Conservation (phyloP, 2,329 filamentous ascomycete genomes). For the Monilinia vaccinii-corymbosi region DNA sequence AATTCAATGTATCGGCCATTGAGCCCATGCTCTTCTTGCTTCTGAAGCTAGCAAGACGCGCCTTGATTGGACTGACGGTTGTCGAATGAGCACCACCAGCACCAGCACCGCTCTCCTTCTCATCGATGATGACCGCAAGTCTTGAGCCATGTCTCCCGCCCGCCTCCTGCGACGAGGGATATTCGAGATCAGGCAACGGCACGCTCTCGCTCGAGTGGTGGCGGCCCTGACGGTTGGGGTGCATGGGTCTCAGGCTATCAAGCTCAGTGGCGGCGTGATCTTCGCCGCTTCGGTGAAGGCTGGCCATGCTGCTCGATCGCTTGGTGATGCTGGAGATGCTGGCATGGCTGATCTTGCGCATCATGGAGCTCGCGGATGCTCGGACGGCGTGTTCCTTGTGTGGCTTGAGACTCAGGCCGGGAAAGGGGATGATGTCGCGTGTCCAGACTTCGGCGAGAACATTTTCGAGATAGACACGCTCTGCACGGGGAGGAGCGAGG, state of each 20-base stretch:
- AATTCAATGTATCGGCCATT: slow-evolving; percentile 8
- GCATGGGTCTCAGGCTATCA: slow-evolving; percentile 12
- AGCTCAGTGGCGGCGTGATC: slow-evolving; percentile 16
- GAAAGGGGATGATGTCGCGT: slow-evolving; percentile 68
- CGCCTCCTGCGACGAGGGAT: slow-evolving; percentile 6
- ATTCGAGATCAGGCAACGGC: slow-evolving; percentile 14
- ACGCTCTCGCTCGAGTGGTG: slow-evolving; percentile 14
- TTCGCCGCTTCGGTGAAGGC: slow-evolving; percentile 22
- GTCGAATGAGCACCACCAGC: slow-evolving; percentile 13
- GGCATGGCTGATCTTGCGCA: slow-evolving; percentile 70
- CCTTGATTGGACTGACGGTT: slow-evolving; percentile 6
- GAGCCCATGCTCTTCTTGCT: slow-evolving; percentile 22
- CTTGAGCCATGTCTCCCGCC: slow-evolving; percentile 10
- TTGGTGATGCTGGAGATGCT: slow-evolving; percentile 67
- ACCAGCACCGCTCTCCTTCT: slow-evolving; percentile 23
- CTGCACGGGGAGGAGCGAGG: slow-evolving; percentile 63
- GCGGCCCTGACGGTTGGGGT: slow-evolving; percentile 10
- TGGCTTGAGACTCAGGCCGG: slow-evolving; percentile 62
- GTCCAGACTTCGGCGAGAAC: slow-evolving; percentile 76
- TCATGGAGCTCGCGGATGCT: slow-evolving; percentile 74
- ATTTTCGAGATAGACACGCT: slow-evolving; percentile 68
- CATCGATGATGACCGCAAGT: slow-evolving; percentile 25
- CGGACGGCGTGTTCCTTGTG: slow-evolving; percentile 64
- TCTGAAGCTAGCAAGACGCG: slow-evolving; percentile 20
- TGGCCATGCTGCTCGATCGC: slow-evolving; percentile 41